Evolutionary conservation across 352 stramenopile species (phyloP).

Genomic region (Pythium brachiatum): DNA sequence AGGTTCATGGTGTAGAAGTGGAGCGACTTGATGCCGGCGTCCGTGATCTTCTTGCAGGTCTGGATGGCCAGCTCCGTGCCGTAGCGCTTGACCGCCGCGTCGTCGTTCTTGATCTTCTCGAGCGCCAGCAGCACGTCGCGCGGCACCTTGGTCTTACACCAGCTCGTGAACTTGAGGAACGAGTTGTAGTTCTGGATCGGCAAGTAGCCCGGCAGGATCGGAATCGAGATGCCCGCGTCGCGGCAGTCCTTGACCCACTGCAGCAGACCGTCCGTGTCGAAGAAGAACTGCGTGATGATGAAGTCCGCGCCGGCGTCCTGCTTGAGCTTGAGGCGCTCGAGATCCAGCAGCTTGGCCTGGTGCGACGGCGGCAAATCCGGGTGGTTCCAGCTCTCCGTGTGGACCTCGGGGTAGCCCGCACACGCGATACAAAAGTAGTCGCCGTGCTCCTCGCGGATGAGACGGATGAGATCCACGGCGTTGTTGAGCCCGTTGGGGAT

Average conservation of each 20-base stretch:
- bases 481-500: slow-evolving; percentile 91
- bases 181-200: slow-evolving; percentile 93
- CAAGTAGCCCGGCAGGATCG: slow-evolving; percentile 94
- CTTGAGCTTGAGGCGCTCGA: slow-evolving; percentile 97
- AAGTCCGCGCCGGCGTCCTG: slow-evolving; percentile 97
- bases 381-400: slow-evolving; percentile 85
- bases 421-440: slow-evolving; percentile 97
- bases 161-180: slow-evolving; percentile 98
- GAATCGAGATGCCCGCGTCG: slow-evolving; percentile 91
- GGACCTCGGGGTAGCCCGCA: slow-evolving; percentile 96
- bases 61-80: slow-evolving; percentile 93
- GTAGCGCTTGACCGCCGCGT: slow-evolving; percentile 92
- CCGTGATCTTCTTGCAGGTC: slow-evolving; percentile 90
- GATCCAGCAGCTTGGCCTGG: slow-evolving; percentile 81
- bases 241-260: slow-evolving; percentile 95
- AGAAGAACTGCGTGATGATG: slow-evolving; percentile 99
- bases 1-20: slow-evolving; percentile 97
- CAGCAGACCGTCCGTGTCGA: slow-evolving; percentile 96
- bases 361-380: slow-evolving; percentile 77
- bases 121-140: slow-evolving; percentile 74
- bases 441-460: slow-evolving; percentile 95
- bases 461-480: slow-evolving; percentile 95
- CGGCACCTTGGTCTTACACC: slow-evolving; percentile 96
- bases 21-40: slow-evolving; percentile 69
- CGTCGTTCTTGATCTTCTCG: slow-evolving; percentile 92